Conservation (phyloP, 768 basidiomycete genomes). For the Phlebiopsis flavidoalba region DNA sequence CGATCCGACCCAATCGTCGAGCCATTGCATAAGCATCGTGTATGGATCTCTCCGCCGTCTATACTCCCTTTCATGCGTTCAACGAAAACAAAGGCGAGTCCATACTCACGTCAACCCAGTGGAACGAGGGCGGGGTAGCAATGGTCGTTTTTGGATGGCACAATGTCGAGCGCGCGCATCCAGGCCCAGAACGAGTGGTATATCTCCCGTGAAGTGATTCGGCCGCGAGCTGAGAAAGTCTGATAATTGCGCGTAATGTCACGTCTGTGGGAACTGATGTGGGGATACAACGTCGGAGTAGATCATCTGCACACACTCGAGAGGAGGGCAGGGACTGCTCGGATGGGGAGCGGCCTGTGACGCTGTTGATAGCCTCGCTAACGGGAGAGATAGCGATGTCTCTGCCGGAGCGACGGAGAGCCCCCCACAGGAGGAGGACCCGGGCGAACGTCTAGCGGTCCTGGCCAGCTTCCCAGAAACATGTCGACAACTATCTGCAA, state of each 20-base stretch:
- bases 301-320: neutral
- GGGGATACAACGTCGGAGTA: slow-evolving; percentile 23
- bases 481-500: slow-evolving; percentile 16
- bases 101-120: slow-evolving; percentile 68
- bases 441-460: slow-evolving; percentile 27
- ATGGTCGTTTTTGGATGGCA: slow-evolving; percentile 53
- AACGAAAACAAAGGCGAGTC: slow-evolving; percentile 55
- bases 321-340: slow-evolving; percentile 13
- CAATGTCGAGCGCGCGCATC: slow-evolving; percentile 59
- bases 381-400: slow-evolving; percentile 23
- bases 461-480: slow-evolving; percentile 49
- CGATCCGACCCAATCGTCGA: slow-evolving; percentile 53
- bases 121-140: slow-evolving; percentile 54
- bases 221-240: slow-evolving; percentile 54
- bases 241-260: slow-evolving; percentile 55
- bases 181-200: slow-evolving; percentile 66
- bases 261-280: slow-evolving; percentile 45
- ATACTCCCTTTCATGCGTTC: slow-evolving; percentile 38
- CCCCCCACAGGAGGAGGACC: slow-evolving; percentile 33
- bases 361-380: slow-evolving; percentile 25
- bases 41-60: slow-evolving; percentile 36
- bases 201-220: slow-evolving; percentile 46
- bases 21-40: slow-evolving; percentile 43
- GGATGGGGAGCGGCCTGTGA: slow-evolving; percentile 12
- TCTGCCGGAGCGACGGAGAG: slow-evolving; percentile 24